Conservation (phyloP, 192 early-diverging fungal species). For the Piromyces sp. region DNA sequence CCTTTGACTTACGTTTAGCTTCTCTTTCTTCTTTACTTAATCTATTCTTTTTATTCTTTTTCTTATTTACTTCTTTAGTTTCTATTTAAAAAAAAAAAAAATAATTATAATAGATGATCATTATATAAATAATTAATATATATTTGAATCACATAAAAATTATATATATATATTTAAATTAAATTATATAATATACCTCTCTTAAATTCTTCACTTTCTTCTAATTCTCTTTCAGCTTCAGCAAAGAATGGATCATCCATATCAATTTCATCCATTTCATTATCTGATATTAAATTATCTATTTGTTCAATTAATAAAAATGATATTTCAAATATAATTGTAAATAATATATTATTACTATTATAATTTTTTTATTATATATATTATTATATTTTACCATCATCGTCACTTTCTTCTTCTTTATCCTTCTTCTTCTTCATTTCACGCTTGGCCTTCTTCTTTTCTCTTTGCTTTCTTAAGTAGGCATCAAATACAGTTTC, state of each 20-base stretch:
- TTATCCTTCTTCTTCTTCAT: conserved; percentile 13
- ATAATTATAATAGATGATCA: no score
- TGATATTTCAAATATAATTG: no score
- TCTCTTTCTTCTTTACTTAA: conserved; percentile 3
- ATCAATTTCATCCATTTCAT: conserved; percentile 29
- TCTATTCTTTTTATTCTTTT: conserved; percentile 2
- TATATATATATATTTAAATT: not conserved
- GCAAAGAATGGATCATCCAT: conserved; percentile 22
- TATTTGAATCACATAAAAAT: no score
- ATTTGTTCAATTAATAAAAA: no score
- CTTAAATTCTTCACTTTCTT: conserved; percentile 17
- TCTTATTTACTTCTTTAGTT: not conserved
- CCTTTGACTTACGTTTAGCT: conserved; percentile 21
- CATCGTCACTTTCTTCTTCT: conserved; percentile 8
- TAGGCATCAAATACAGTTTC: conserved; percentile 76
- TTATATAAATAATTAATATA: no score
- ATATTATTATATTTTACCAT: not conserved
- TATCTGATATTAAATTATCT: conserved; percentile 33
- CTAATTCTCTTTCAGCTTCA: conserved; percentile 17
- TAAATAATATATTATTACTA: no score
- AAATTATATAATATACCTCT: not conserved
- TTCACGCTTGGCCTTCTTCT: conserved; percentile 41
- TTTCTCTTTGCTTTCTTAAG: conserved; percentile 67
- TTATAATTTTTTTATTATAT: no score
- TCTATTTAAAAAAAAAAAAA: not conserved